Evolutionary conservation across 768 basidiomycete genomes (phyloP).

Genomic region (Boletus rubropictus): DNA sequence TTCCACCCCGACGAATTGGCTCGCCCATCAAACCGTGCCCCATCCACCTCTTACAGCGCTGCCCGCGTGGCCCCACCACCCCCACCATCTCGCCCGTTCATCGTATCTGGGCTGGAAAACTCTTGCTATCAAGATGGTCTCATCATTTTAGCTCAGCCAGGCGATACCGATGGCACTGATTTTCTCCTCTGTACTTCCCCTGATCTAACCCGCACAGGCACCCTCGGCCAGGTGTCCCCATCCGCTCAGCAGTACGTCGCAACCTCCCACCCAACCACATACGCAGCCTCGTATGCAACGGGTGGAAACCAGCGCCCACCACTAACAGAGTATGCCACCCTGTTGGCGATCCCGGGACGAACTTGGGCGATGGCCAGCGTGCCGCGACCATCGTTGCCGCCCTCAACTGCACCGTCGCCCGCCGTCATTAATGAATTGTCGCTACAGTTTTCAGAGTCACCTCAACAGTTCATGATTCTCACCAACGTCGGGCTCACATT

Average conservation of each 20-base stretch:
- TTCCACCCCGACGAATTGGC: constrained; percentile 71
- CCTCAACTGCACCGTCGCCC: constrained; percentile 42
- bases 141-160: constrained; percentile 64
- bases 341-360: constrained; percentile 74
- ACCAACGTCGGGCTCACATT: constrained; percentile 83
- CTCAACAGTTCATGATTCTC: constrained; percentile 80
- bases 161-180: constrained; percentile 68
- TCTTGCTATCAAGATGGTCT: constrained; percentile 65
- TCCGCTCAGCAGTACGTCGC: constrained; percentile 31
- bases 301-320: constrained; percentile 48
- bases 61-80: constrained; percentile 40
- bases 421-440: constrained; percentile 73
- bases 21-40: constrained; percentile 42
- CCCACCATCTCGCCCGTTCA: constrained; percentile 50
- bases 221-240: constrained; percentile 58
- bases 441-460: constrained; percentile 67
- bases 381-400: constrained; percentile 30
- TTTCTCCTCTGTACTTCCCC: constrained; percentile 71
- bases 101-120: constrained; percentile 53
- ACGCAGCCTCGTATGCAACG: constrained; percentile 37
- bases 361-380: constrained; percentile 79
- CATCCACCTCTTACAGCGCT: constrained; percentile 41
- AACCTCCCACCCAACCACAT: constrained; percentile 37
- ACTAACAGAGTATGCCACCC: constrained; percentile 69
- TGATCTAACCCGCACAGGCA: constrained; percentile 67